Evolutionary conservation across 1,139 yeast genomes (phyloP), one percentile per base, ranked within the genome.

Genomic region (Keqinozyma sinolaborantium): DNA sequence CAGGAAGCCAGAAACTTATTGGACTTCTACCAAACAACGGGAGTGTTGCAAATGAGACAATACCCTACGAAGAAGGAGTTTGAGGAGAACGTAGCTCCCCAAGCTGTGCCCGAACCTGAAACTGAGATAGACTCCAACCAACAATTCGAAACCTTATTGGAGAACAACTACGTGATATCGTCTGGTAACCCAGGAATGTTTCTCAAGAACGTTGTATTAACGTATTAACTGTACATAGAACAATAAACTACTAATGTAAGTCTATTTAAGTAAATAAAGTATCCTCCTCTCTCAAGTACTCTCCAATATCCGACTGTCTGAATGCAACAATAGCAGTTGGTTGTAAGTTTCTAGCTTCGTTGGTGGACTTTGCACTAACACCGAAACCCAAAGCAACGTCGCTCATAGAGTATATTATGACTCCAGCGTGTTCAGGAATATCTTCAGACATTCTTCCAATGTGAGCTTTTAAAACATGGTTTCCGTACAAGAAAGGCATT

Each of bases 271-370:
- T 85, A 58, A 92, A 92, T 49, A 92, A 68, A 24, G 97, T 85
- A 58, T 92, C 98, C 69, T 92, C 98, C 51, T 94, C 98, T 73
- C 99, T 87, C 55, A 92, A 73, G 54, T 88, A 92, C 63, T 92
- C 99, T 44, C 99, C 99, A 48, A 92, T 88, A 68, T 92, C 99
- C 45, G 95, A 85, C 59, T 92, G 99, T 73, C 98, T 81, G 59
- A 86, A 92, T 8, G 95, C 95, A 11, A 90, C 95, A 31, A 92
- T 90, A 25, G 83, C 95, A 16, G 95, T 92, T 31, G 98, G 98
- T 55, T 85, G 95, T 46, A 88, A 67, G 53, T 79, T 78, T 58
- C 94, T 78, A 14, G 94, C 80, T 54, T 90, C 98, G 28, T 78
- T 72, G n/a, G 97, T 88, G 19, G 95, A 79, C 58, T 87, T 90